Evolutionary conservation across 257 asterid genomes (phyloP), one percentile per base, ranked within the genome.

Genomic region (Ballota nigra): DNA sequence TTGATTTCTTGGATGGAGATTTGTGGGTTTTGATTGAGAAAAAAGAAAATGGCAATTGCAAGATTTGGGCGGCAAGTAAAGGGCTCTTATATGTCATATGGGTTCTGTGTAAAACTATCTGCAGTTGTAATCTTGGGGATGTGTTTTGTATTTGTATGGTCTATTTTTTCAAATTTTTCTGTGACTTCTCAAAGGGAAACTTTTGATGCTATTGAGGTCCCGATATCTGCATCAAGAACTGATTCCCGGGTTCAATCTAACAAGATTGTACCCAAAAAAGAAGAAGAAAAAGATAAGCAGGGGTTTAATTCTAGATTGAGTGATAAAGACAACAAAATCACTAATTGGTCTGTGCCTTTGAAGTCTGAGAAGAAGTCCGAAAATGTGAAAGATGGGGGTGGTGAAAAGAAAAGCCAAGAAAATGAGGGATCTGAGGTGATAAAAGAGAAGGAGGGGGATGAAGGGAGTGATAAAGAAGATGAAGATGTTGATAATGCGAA

Each of bases 31-130:
- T 28, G 77, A 29, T n/a, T 53, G 76, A 33, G 29, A 58, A 33
- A 73, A 28, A 76, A 26, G 3, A 77, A 49, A 68, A 89, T 90
- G 97, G 89, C 97, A 5, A 77, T 89, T 63, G 82, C 88, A 53
- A 87, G 90, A 82, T 85, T 94, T 68, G 93, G 98, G 78, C 92
- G 92, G 60, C 87, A 91, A 82, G 96, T 91, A 8, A 94, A 82
- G 77, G 89, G 93, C 74, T 86, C 99, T 43, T 88, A 86, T 60
- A 89, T 84, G 65, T 86, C 98, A 69, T 85, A 72, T 80, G 92
- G 98, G 63, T 86, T 94, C 76, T 75, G 78, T 77, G 82, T 87
- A 31, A 94, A 91, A 83, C 69, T 94, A 56, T 78, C 92, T 43
- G 87, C 89, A 8, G 89, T 84, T 12, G 89, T 88, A 55, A 80